Evolutionary conservation across 345 rosid species (phyloP), one percentile per base, ranked within the genome.

Genomic region (Hypericum perforatum): DNA sequence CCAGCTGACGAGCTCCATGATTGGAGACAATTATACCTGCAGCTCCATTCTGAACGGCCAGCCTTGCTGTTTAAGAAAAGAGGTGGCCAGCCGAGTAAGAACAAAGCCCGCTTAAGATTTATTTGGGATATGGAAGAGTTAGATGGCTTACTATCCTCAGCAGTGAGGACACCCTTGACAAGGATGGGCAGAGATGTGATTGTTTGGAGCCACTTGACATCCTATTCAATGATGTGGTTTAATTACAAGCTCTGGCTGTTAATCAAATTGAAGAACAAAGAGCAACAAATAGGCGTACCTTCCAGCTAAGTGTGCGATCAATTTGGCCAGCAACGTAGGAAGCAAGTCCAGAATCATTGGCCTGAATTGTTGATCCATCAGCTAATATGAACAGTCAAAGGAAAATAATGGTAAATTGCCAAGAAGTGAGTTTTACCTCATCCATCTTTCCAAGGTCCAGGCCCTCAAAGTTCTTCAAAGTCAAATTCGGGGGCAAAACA

Each of bases 1-100:
- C 97, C 11, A 90, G 95, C 59, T 90, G 97, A 52, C 97, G 94
- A 39, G 94, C 97, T 59, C 97, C 95, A 2, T 90, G 97, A 52
- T 90, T 89, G 56, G 97, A 90, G 16, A 90, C 97, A 14, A 86
- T 82, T 39, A 90, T 90, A 46, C 97, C 95, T 41, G 97, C 86
- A 60, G 80, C 95, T 65, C 95, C 97, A 41, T 53, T 60, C 49
- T 86, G 81, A 55, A 84, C 36, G 6, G 91, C 80, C 39, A 87
- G 43, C 70, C 73, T 78, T 49, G 98, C 98, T 91, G 82, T 22
- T 22, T 6, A 22, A 22, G 32, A 22, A 1, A 22, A 1, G 32
- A 22, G 32, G 32, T n/a, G n/a, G n/a, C n/a, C 32, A 22, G 32
- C 32, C 32, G 32, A 22, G 32, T 22, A 22, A 8, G 13, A 10